Percentiles rank a stretch among this genome's conserved stretches.
These are phyloP conservation scores for Emergomyces africanus DNA, from an alignment of 2,329 filamentous ascomycete species.

Conservation along the genomic window DNA sequence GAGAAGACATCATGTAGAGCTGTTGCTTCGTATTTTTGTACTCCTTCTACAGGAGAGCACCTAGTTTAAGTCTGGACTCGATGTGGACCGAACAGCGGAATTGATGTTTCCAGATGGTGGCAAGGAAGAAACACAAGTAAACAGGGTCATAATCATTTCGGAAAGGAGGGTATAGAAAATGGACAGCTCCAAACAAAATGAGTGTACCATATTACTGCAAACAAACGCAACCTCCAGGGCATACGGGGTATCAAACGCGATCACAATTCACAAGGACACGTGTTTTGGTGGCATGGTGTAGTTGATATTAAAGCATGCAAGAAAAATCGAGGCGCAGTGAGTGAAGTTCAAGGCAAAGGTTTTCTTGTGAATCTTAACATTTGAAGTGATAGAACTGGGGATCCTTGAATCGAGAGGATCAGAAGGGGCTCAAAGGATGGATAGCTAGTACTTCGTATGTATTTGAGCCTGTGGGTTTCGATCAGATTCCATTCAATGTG, in stretches of 20 bases:
- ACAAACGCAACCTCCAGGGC: background rate
- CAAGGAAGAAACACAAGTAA: background rate
- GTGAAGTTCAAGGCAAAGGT: background rate
- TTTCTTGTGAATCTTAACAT: background rate
- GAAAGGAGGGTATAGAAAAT: background rate
- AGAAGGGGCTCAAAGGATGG: background rate
- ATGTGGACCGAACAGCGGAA: background rate
- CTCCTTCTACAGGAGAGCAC: background rate
- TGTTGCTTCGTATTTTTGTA: background rate
- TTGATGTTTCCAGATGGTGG: background rate
- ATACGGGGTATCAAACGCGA: background rate
- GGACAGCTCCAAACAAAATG: background rate
- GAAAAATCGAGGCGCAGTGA: background rate
- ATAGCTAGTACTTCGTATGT: too few relatives aligned
- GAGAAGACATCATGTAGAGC: constrained; percentile 20
- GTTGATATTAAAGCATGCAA: background rate
- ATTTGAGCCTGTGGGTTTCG: constrained; percentile 5
- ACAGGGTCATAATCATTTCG: background rate
- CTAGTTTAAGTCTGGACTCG: background rate
- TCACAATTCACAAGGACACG: background rate
- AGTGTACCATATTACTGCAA: background rate
- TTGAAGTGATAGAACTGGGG: background rate
- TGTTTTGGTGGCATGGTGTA: background rate
- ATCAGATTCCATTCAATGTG: constrained; percentile 7
- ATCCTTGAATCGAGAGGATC: background rate